These are phyloP conservation scores for Stephania cephalantha DNA, from an alignment of 164 flowering plant genomes.

Conservation along the genomic window DNA sequence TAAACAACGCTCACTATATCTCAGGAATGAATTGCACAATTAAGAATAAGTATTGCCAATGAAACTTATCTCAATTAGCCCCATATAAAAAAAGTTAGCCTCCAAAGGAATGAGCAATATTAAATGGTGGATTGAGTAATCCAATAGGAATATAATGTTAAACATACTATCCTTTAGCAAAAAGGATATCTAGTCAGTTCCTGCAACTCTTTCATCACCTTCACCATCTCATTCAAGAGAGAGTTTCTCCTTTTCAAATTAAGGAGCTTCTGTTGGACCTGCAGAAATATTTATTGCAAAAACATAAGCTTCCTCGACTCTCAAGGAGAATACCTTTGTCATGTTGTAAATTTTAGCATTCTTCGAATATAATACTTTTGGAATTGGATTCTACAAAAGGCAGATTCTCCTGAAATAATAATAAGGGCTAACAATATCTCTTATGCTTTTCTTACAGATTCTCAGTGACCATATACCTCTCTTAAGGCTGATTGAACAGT, in stretches of 20 bases:
- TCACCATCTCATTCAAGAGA: conserved; percentile 39
- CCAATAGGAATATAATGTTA: background rate
- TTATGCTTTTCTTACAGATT: background rate
- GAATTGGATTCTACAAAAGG: background rate
- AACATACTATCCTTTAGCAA: background rate
- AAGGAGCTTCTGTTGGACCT: conserved; percentile 44
- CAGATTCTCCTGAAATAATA: background rate
- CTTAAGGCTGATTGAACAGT: background rate
- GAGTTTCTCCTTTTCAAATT: conserved; percentile 36
- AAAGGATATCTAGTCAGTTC: conserved; percentile 63
- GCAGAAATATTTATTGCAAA: conserved; percentile 17
- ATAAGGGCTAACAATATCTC: background rate
- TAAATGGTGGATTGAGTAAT: background rate
- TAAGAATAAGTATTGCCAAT: background rate
- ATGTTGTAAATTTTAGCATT: background rate
- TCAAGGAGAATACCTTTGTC: conserved; percentile 3
- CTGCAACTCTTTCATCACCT: conserved; percentile 47
- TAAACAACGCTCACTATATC: background rate
- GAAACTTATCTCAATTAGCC: background rate
- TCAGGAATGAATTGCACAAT: background rate
- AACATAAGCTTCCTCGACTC: background rate
- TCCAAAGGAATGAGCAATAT: background rate
- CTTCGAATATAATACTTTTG: background rate
- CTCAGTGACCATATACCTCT: background rate
- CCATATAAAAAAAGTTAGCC: background rate